phyloP scores from a whole-genome alignment of 2,329 filamentous ascomycete genomes.

The Alternaria solani region DNA sequence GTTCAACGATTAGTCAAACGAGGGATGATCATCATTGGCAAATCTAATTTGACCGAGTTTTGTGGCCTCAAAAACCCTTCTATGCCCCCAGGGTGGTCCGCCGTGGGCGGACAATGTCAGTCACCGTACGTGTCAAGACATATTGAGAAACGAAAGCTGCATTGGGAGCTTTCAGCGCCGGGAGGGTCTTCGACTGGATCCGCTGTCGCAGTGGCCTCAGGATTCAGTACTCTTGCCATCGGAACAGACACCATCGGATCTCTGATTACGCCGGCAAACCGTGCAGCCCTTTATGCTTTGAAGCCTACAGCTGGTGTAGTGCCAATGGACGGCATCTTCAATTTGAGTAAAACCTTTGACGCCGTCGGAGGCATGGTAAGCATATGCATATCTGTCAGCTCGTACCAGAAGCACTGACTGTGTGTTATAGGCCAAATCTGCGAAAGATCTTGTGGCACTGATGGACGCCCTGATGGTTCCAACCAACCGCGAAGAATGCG shows the following conservation, averaged over 20 bases:
- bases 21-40: conserved; percentile 55
- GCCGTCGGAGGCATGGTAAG: conserved; percentile 45
- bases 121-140: conserved; percentile 51
- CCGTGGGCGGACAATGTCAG: conserved; percentile 51
- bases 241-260: conserved; percentile 53
- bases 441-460: conserved; percentile 47
- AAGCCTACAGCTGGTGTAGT: conserved; percentile 49
- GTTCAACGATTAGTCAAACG: conserved; percentile 49
- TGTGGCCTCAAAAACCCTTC: conserved; percentile 48
- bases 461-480: conserved; percentile 45
- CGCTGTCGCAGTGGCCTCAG: conserved; percentile 51
- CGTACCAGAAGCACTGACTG: conserved; percentile 5
- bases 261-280: conserved; percentile 51
- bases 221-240: conserved; percentile 53
- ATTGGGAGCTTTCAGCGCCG: conserved; percentile 49
- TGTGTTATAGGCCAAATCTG: conserved; percentile 41
- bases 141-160: conserved; percentile 47
- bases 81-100: conserved; percentile 53
- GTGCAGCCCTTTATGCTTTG: conserved; percentile 51
- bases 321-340: conserved; percentile 49
- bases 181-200: conserved; percentile 51
- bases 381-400: background rate
- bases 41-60: conserved; percentile 54
- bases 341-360: conserved; percentile 46
- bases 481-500: conserved; percentile 36